Conservation (phyloP, 1,139 yeast species). For the Keqinozyma sinolaborantium region DNA sequence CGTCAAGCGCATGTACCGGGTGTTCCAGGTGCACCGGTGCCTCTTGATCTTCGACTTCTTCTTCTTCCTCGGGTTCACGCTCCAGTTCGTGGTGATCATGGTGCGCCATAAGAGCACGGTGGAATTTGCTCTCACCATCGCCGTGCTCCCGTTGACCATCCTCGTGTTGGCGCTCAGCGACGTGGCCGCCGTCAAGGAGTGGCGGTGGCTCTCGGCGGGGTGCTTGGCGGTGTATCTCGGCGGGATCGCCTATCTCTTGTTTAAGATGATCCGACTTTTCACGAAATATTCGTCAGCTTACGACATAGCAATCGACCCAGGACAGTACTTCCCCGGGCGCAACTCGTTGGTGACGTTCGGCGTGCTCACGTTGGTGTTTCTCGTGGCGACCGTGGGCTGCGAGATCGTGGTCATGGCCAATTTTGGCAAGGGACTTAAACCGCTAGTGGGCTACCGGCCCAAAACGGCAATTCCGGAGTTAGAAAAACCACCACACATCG, state of each 20-base stretch:
- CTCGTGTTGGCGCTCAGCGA: conserved; percentile 35
- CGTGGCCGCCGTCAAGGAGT: conserved; percentile 38
- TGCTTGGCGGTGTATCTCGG: conserved; percentile 33
- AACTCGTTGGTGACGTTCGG: conserved; percentile 49
- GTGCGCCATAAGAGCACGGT: conserved; percentile 33
- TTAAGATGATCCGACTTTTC: conserved; percentile 47
- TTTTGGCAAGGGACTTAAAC: conserved; percentile 39
- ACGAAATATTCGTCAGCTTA: conserved; percentile 37
- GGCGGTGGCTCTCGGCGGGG: conserved; percentile 20
- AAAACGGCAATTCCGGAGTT: too few species aligned
- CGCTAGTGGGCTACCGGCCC: too few species aligned
- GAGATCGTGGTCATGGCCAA: conserved; percentile 34
- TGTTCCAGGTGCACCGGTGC: conserved; percentile 41
- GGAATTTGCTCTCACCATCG: conserved; percentile 49
- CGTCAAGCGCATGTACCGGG: conserved; percentile 36
- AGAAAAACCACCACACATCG: too few species aligned
- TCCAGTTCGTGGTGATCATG: conserved; percentile 51
- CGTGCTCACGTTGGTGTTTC: conserved; percentile 38
- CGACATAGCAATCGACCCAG: conserved; percentile 19
- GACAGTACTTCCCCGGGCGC: conserved; percentile 44
- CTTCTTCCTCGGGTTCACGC: conserved; percentile 52
- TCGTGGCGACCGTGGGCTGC: conserved; percentile 32
- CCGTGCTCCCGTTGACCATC: conserved; percentile 47
- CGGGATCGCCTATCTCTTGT: conserved; percentile 48
- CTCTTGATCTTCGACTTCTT: conserved; percentile 45